Percentiles rank a stretch among this genome's conserved stretches.
phyloP scores from a whole-genome alignment of 2,329 filamentous ascomycete species.

The Parasarocladium wereldwijsianum region DNA sequence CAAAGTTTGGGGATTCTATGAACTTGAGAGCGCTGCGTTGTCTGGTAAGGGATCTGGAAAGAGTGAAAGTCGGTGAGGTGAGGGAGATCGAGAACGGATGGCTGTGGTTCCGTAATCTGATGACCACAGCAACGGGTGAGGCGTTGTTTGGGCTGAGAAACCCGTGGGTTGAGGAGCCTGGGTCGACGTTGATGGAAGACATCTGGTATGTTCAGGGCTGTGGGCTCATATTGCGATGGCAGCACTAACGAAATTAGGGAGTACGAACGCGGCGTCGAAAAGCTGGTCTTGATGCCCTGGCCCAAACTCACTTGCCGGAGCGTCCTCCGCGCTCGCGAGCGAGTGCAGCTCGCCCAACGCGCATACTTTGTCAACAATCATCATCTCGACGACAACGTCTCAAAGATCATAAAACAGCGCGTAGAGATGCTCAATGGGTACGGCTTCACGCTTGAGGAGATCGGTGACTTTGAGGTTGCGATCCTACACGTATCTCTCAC shows the following conservation, averaged over 20 bases:
- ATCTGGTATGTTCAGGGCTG: slow-evolving; percentile 17
- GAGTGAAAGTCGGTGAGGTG: background rate
- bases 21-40: slow-evolving; percentile 19
- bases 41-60: slow-evolving; percentile 10
- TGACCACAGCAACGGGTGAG: slow-evolving; percentile 21
- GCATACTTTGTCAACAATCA: slow-evolving; percentile 15
- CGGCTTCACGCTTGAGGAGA: slow-evolving; percentile 13
- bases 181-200: slow-evolving; percentile 19
- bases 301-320: slow-evolving; percentile 11
- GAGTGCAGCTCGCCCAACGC: slow-evolving; percentile 12
- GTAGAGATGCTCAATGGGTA: slow-evolving; percentile 12
- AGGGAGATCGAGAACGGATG: slow-evolving; percentile 19
- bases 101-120: slow-evolving; percentile 20
- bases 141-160: slow-evolving; percentile 28
- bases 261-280: slow-evolving; percentile 14
- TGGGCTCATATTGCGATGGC: background rate
- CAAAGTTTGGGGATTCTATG: slow-evolving; percentile 17
- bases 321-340: slow-evolving; percentile 10
- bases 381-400: slow-evolving; percentile 13
- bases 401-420: slow-evolving; percentile 14
- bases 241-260: slow-evolving; percentile 8
- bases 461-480: slow-evolving; percentile 16
- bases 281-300: slow-evolving; percentile 14
- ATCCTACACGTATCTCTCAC: slow-evolving; percentile 16
- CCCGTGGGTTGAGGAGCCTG: slow-evolving; percentile 11